Conservation (phyloP, 179 eudicot genomes). For the Silene coronaria region DNA sequence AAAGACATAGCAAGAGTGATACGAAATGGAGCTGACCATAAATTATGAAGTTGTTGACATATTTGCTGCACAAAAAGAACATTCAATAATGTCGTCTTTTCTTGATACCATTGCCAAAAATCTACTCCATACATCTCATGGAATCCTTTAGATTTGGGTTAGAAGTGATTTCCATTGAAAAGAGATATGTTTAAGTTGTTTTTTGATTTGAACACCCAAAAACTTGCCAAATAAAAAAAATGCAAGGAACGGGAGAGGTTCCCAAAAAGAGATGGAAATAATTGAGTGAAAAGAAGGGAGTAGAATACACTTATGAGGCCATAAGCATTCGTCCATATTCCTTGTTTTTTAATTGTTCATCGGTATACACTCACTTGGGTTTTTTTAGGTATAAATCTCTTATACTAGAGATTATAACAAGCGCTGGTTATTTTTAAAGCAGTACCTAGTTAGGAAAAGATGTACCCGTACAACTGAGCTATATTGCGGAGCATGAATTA, state of each 20-base stretch:
- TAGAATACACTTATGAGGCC: background rate
- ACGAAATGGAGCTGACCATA: slow-evolving; percentile 74
- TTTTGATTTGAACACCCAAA: background rate
- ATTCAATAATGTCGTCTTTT: background rate
- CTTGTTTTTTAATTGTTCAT: no score
- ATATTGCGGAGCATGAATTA: background rate
- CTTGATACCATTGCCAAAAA: background rate
- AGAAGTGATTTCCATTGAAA: background rate
- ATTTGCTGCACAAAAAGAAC: slow-evolving; percentile 39
- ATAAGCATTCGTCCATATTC: background rate
- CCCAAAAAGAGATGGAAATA: background rate
- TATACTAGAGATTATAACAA: background rate
- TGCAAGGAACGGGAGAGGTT: background rate
- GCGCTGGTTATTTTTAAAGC: background rate
- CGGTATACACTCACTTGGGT: background rate
- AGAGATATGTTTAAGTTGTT: background rate
- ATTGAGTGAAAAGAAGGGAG: background rate
- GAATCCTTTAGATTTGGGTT: background rate
- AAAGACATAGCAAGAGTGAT: slow-evolving; percentile 52
- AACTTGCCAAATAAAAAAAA: background rate
- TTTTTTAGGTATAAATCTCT: background rate
- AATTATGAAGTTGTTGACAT: slow-evolving; percentile 61
- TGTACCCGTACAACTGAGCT: background rate
- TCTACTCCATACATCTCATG: background rate
- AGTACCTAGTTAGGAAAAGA: background rate